These are phyloP conservation scores for Apiospora arundinis DNA, from an alignment of 2,329 filamentous ascomycete species.

Conservation along the genomic window DNA sequence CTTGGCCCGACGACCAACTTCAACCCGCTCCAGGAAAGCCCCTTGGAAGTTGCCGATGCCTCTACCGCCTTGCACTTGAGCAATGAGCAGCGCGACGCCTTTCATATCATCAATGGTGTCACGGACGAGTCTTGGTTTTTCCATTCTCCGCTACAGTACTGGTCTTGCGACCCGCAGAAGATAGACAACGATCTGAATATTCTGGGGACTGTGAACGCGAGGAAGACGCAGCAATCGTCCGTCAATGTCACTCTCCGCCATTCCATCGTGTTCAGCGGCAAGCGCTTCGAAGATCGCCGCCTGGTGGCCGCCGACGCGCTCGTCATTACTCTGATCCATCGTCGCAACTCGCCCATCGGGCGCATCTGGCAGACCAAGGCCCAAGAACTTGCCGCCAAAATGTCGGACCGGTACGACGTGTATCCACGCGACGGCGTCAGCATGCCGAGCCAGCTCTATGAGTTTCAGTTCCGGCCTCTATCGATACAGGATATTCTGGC, in stretches of 20 bases:
- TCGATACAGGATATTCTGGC: conserved; percentile 69
- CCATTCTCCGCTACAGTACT: conserved; percentile 84
- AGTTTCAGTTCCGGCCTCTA: conserved; percentile 80
- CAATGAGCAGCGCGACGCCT: conserved; percentile 55
- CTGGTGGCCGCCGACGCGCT: conserved; percentile 77
- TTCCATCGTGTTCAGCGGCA: conserved; percentile 84
- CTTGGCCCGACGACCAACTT: conserved; percentile 67
- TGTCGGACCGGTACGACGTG: conserved; percentile 65
- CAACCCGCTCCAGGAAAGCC: conserved; percentile 49
- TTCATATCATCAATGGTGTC: conserved; percentile 65
- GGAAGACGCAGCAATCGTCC: conserved; percentile 65
- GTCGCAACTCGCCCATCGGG: conserved; percentile 67
- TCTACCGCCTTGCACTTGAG: conserved; percentile 43
- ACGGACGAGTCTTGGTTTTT: conserved; percentile 75
- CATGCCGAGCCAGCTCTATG: conserved; percentile 68
- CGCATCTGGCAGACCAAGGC: conserved; percentile 69
- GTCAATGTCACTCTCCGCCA: conserved; percentile 78
- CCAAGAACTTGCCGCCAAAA: conserved; percentile 55
- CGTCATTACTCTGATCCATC: conserved; percentile 78
- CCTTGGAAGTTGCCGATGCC: conserved; percentile 36
- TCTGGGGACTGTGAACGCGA: conserved; percentile 71
- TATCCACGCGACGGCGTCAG: conserved; percentile 61
- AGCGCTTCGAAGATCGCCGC: conserved; percentile 71
- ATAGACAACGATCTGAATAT: conserved; percentile 69
- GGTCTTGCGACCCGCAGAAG: conserved; percentile 68